Conservation (phyloP, 2,329 filamentous ascomycete genomes). For the Sporothrix brunneoviolacea region DNA sequence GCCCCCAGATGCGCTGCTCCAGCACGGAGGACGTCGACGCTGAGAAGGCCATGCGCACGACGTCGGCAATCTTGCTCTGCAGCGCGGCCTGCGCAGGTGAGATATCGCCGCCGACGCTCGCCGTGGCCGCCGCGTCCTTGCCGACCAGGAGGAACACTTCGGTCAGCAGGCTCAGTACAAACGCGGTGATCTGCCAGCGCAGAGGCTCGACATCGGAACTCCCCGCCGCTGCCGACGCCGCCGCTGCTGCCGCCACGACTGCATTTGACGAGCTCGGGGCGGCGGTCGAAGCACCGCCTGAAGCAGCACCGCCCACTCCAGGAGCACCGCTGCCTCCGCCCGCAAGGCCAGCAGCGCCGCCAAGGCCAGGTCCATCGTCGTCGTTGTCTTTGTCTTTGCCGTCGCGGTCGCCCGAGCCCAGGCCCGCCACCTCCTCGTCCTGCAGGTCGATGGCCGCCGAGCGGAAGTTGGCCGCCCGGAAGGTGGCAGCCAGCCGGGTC, state of each 20-base stretch:
- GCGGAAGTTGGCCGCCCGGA: slow-evolving; percentile 28
- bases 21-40: slow-evolving; percentile 91
- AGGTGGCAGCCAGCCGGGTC: slow-evolving; percentile 22
- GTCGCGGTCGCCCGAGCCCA: slow-evolving; percentile 58
- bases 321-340: neutral
- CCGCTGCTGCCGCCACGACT: neutral
- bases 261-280: neutral
- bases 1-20: slow-evolving; percentile 79
- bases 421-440: slow-evolving; percentile 95
- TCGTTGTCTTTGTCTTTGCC: slow-evolving; percentile 45
- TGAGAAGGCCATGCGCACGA: slow-evolving; percentile 94
- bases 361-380: slow-evolving; percentile 18
- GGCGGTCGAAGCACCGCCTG: neutral
- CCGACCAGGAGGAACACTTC: slow-evolving; percentile 74
- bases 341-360: neutral
- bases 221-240: slow-evolving; percentile 27
- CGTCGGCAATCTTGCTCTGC: slow-evolving; percentile 79
- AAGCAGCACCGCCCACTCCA: neutral
- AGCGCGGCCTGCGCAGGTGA: slow-evolving; percentile 71
- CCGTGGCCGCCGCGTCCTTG: slow-evolving; percentile 71
- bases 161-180: slow-evolving; percentile 82
- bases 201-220: slow-evolving; percentile 73
- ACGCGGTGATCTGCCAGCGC: slow-evolving; percentile 91
- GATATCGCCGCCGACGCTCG: slow-evolving; percentile 38
- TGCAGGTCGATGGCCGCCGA: slow-evolving; percentile 68